Evolutionary conservation across 2,329 filamentous ascomycete species (phyloP).

Genomic region (Penicillium rolfsii): DNA sequence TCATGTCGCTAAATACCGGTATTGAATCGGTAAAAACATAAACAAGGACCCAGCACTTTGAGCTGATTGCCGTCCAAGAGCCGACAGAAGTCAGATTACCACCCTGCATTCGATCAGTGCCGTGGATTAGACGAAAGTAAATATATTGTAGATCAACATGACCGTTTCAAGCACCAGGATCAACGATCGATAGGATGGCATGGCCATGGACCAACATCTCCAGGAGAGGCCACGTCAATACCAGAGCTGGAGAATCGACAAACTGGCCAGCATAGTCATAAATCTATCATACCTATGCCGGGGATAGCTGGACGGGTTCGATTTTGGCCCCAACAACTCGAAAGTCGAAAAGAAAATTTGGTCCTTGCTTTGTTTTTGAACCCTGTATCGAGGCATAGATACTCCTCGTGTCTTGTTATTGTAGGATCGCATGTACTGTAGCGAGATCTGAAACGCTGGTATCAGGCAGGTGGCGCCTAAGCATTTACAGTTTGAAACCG

Average conservation of each 20-base stretch:
- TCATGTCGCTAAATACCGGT: constrained; percentile 67
- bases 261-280: constrained; percentile 67
- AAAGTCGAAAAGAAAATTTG: constrained; percentile 5
- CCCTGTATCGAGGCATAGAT: neutral
- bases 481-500: too few relatives aligned
- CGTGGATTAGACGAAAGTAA: constrained; percentile 65
- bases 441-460: neutral
- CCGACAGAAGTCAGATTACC: constrained; percentile 55
- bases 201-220: constrained; percentile 69
- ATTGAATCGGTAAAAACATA: constrained; percentile 71
- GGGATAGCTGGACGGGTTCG: constrained; percentile 18
- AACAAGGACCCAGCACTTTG: constrained; percentile 61
- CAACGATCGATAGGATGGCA: constrained; percentile 70
- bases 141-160: constrained; percentile 68
- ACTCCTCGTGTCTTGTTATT: neutral
- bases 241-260: constrained; percentile 68
- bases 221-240: constrained; percentile 60
- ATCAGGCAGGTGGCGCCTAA: neutral
- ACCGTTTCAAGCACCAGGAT: constrained; percentile 71
- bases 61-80: constrained; percentile 63
- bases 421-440: neutral
- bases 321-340: constrained; percentile 7
- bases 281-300: constrained; percentile 43
- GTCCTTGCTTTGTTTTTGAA: neutral
- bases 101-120: constrained; percentile 57